Evolutionary conservation across 495 filamentous ascomycete genomes (phyloP).

Genomic region (Podospora pseudocomata): DNA sequence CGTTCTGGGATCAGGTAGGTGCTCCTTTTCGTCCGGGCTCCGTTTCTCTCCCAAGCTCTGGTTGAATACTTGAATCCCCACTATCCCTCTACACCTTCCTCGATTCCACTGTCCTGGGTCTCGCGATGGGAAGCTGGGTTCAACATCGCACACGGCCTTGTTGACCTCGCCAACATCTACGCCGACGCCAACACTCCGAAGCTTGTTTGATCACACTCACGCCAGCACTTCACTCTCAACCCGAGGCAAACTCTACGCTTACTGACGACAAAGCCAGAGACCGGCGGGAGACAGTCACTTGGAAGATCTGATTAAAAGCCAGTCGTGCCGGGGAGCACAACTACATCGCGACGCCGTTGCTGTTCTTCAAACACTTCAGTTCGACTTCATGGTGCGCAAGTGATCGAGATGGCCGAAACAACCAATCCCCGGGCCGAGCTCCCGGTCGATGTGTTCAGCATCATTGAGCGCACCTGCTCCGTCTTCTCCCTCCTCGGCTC

Average conservation of each 20-base stretch:
- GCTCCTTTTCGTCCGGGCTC: conserved; percentile 5
- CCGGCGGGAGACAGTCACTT: background rate
- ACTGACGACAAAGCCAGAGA: background rate
- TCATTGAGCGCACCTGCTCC: conserved; percentile 65
- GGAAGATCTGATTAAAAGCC: background rate
- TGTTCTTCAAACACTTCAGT: background rate
- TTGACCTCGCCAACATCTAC: background rate
- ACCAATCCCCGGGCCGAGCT: background rate
- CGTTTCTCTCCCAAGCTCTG: background rate
- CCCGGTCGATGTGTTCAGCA: conserved; percentile 45
- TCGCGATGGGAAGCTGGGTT: background rate
- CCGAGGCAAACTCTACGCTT: background rate
- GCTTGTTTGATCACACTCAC: conserved; percentile 2
- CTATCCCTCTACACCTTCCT: conserved; percentile 3
- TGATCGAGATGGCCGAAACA: background rate
- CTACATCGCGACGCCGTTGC: too few species aligned
- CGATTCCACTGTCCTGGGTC: background rate
- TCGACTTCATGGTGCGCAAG: background rate
- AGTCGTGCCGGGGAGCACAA: too few species aligned
- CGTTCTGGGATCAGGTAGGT: background rate
- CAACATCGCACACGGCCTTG: background rate
- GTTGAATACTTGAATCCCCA: conserved; percentile 17
- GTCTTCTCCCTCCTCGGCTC: conserved; percentile 69
- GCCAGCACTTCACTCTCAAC: conserved; percentile 2
- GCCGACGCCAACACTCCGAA: background rate